These are phyloP conservation scores for Pugionium cornutum DNA, from an alignment of 345 rosid genomes.

Conservation along the genomic window DNA sequence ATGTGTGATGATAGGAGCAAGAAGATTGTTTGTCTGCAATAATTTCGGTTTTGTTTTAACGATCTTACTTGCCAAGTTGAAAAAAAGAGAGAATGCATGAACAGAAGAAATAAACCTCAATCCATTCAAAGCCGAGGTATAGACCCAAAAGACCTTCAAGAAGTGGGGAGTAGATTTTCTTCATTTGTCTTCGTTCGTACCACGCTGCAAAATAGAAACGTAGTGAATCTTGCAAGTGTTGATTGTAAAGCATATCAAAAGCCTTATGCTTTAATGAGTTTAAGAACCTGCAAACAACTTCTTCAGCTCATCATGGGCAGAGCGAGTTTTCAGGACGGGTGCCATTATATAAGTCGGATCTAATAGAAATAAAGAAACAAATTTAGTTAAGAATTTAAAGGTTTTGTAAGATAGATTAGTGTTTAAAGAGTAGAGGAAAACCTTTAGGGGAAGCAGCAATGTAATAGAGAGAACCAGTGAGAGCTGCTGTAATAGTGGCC, in stretches of 20 bases:
- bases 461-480: conserved; percentile 91
- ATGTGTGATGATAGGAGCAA: conserved; percentile 86
- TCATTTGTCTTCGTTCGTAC: conserved; percentile 97
- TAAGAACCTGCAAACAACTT: conserved; percentile 80
- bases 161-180: conserved; percentile 93
- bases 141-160: conserved; percentile 88
- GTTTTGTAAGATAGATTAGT: neutral
- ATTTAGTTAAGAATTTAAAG: conserved; percentile 5
- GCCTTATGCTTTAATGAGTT: neutral
- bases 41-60: conserved; percentile 12
- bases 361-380: conserved; percentile 29
- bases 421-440: conserved; percentile 16
- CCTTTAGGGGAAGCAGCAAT: conserved; percentile 97
- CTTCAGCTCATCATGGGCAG: conserved; percentile 77
- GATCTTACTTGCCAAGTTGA: neutral
- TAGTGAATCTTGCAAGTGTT: neutral
- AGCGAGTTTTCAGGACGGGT: conserved; percentile 67
- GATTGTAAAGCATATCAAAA: conserved; percentile 18
- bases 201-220: conserved; percentile 58
- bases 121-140: conserved; percentile 96
- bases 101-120: conserved; percentile 52
- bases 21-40: conserved; percentile 81
- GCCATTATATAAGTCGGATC: conserved; percentile 91
- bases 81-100: neutral
- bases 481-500: conserved; percentile 81